Evolutionary conservation across 2,329 filamentous ascomycete genomes (phyloP).

Genomic region (Herpotrichia juniperi): DNA sequence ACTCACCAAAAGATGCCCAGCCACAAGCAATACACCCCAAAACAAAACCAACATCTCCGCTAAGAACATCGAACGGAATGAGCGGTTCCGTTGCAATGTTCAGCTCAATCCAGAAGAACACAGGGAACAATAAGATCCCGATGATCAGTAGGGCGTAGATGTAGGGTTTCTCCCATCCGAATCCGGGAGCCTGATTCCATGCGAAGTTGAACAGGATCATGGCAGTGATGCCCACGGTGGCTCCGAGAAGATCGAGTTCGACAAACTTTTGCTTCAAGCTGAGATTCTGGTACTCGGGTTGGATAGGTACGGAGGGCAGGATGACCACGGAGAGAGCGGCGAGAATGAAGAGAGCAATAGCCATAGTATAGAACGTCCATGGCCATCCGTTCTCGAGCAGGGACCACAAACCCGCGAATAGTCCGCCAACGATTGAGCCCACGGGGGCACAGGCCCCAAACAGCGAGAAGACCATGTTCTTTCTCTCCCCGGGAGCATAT

Average conservation of each 20-base stretch:
- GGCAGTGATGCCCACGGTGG: conserved; percentile 57
- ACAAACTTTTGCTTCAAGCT: conserved; percentile 28
- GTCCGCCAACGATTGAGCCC: conserved; percentile 49
- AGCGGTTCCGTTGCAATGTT: conserved; percentile 57
- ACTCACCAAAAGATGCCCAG: conserved; percentile 5
- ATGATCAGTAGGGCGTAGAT: conserved; percentile 64
- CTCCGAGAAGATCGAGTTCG: conserved; percentile 53
- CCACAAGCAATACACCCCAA: conserved; percentile 48
- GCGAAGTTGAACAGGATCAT: conserved; percentile 69
- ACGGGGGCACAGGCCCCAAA: conserved; percentile 58
- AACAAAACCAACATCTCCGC: conserved; percentile 60
- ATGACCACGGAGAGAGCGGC: conserved; percentile 47
- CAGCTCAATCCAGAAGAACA: conserved; percentile 62
- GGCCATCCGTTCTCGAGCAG: conserved; percentile 61
- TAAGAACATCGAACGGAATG: conserved; percentile 61
- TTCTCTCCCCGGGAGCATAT: conserved; percentile 63
- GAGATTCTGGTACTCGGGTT: conserved; percentile 16
- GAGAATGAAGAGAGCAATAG: conserved; percentile 46
- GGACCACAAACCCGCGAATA: conserved; percentile 49
- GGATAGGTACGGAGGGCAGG: conserved; percentile 45
- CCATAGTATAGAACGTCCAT: conserved; percentile 57
- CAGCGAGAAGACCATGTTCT: conserved; percentile 64
- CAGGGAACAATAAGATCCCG: conserved; percentile 58
- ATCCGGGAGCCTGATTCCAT: conserved; percentile 68
- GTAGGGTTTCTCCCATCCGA: conserved; percentile 64